Conservation (phyloP, 1,284 basidiomycete genomes). For the Singerocomus inundabilis region DNA sequence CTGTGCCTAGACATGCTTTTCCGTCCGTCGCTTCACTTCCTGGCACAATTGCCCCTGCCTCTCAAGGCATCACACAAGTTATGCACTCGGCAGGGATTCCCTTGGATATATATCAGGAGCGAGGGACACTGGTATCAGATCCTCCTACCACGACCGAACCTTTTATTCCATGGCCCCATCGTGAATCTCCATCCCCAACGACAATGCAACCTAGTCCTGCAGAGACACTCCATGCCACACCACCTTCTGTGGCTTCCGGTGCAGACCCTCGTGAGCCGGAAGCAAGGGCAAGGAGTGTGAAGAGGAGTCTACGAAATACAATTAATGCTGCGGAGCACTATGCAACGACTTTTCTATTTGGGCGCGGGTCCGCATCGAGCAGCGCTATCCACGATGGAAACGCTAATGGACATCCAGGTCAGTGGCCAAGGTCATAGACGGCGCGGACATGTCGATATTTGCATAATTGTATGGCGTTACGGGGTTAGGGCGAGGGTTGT, state of each 20-base stretch:
- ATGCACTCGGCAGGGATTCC: conserved; percentile 36
- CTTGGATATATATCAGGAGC: conserved; percentile 25
- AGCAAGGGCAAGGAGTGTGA: conserved; percentile 55
- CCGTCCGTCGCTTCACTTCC: conserved; percentile 21
- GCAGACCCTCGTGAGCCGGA: conserved; percentile 36
- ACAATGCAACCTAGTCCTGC: conserved; percentile 18
- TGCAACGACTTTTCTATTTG: conserved; percentile 62
- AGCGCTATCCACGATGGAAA: conserved; percentile 22
- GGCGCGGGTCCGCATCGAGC: conserved; percentile 36
- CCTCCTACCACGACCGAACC: conserved; percentile 12
- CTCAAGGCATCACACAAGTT: conserved; percentile 37
- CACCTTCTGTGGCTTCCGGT: conserved; percentile 38
- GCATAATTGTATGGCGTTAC: conserved; percentile 11
- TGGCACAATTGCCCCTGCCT: conserved; percentile 14
- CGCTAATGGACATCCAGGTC: conserved; percentile 23
- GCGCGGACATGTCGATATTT: conserved; percentile 4
- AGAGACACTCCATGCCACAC: conserved; percentile 44
- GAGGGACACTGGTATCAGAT: conserved; percentile 7
- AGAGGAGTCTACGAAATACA: conserved; percentile 62
- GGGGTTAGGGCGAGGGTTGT: conserved; percentile 8
- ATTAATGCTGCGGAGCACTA: conserved; percentile 67
- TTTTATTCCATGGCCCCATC: conserved; percentile 28
- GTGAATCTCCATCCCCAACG: conserved; percentile 27
- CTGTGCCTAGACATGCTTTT: conserved; percentile 23
- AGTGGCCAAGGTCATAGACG: conserved; percentile 27